Conservation (phyloP, 1,139 yeast genomes). For the Sugiyamaella xylanicola region DNA sequence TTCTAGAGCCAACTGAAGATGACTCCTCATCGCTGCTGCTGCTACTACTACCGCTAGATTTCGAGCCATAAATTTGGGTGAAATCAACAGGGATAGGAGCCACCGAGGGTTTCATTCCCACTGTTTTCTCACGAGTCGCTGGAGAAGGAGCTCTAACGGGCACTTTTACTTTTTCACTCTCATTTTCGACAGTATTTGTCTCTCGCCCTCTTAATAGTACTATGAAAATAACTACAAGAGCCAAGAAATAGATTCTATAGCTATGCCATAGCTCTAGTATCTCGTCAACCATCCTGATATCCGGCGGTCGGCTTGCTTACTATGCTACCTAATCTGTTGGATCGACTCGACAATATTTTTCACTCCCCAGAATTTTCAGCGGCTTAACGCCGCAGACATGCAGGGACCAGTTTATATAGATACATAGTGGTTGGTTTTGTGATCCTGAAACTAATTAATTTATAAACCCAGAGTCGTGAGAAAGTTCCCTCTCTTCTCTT, state of each 20-base stretch:
- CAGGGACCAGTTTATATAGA: not conserved
- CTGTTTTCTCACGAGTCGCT: conserved; percentile 4
- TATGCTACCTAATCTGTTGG: not conserved
- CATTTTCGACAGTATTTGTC: not conserved
- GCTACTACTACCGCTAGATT: conserved; percentile 21
- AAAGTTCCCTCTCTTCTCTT: no score
- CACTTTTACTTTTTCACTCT: conserved; percentile 5
- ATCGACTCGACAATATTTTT: not conserved
- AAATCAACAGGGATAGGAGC: conserved; percentile 47
- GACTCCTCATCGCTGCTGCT: conserved; percentile 22
- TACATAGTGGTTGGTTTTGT: no score
- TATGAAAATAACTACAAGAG: conserved; percentile 15
- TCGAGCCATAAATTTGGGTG: conserved; percentile 41
- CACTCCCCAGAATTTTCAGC: not conserved
- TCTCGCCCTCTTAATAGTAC: conserved; percentile 1
- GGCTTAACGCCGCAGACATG: not conserved
- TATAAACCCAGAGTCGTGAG: no score
- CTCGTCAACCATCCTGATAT: conserved; percentile 2
- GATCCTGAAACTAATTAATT: no score
- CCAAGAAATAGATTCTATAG: conserved; percentile 21
- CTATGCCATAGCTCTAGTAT: conserved; percentile 25
- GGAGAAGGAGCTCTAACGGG: conserved; percentile 8
- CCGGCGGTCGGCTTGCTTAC: not conserved
- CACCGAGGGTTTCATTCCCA: conserved; percentile 4
- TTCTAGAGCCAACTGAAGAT: conserved; percentile 20